A percentile compares a stretch with the other conserved stretches of the same genome.
phyloP scores from a whole-genome alignment of 352 stramenopile genomes.

The Globisporangium polare region DNA sequence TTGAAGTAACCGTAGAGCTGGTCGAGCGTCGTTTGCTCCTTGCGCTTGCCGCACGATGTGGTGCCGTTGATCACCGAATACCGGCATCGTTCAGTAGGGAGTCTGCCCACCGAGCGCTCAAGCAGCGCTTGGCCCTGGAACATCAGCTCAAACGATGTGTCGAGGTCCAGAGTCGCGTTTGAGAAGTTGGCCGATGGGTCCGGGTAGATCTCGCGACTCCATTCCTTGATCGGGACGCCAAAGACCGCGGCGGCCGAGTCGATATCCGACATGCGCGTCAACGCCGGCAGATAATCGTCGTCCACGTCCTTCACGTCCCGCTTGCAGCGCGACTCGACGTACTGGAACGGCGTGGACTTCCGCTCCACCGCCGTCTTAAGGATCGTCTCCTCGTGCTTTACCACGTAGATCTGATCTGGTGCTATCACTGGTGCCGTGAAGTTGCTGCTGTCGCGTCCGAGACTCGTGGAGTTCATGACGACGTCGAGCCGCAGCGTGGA shows the following conservation, averaged over 20 bases:
- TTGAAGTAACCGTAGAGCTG: conserved; percentile 21
- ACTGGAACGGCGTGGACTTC: conserved; percentile 11
- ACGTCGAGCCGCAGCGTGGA: conserved; percentile 13
- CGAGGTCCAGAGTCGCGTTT: conserved; percentile 6
- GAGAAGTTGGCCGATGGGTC: neutral
- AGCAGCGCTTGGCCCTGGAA: conserved; percentile 27
- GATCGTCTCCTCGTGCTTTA: conserved; percentile 14
- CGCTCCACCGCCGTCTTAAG: conserved; percentile 17
- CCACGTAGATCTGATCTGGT: neutral
- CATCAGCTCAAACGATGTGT: conserved; percentile 23
- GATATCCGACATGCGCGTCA: conserved; percentile 17
- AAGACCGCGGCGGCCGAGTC: conserved; percentile 22
- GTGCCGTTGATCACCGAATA: conserved; percentile 2
- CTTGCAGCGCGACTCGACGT: conserved; percentile 1
- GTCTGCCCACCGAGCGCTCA: conserved; percentile 15
- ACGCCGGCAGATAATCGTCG: neutral
- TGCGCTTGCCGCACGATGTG: neutral
- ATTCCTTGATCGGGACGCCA: conserved; percentile 25
- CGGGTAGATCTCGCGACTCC: conserved; percentile 22
- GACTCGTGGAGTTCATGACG: conserved; percentile 8
- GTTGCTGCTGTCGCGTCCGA: conserved; percentile 5
- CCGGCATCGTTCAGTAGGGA: conserved; percentile 10
- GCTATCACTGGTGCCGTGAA: neutral
- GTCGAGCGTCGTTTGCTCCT: conserved; percentile 2
- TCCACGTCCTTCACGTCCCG: neutral